phyloP scores from a whole-genome alignment of 805 yeast species.

The Ogataea siamensis region DNA sequence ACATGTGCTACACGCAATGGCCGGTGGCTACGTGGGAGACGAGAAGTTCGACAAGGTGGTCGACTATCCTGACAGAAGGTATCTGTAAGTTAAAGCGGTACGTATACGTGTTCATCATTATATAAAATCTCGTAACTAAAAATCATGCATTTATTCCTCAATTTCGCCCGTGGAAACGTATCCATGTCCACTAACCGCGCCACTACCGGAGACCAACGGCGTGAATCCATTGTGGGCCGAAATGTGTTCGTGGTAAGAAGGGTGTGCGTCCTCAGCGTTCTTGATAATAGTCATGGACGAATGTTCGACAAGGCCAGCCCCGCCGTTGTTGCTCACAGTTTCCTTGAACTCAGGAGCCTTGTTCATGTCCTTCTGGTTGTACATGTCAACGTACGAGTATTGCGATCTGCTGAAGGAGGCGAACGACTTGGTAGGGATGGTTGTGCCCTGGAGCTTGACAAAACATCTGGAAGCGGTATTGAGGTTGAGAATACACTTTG shows the following conservation, averaged over 20 bases:
- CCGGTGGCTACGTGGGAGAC: conserved; percentile 62
- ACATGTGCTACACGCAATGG: conserved; percentile 63
- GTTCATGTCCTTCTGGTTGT: conserved; percentile 25
- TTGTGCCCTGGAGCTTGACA: conserved; percentile 15
- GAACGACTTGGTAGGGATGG: conserved; percentile 22
- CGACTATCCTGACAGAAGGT: conserved; percentile 9
- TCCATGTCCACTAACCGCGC: conserved; percentile 28
- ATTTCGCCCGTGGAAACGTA: conserved; percentile 19
- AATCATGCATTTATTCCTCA: conserved; percentile 4
- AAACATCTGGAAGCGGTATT: conserved; percentile 32
- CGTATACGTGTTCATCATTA: background rate
- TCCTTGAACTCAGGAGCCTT: conserved; percentile 14
- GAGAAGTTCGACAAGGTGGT: conserved; percentile 63
- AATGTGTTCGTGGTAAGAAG: conserved; percentile 5
- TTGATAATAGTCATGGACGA: conserved; percentile 31
- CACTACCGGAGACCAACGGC: conserved; percentile 32
- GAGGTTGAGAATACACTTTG: conserved; percentile 28
- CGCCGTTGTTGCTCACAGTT: conserved; percentile 32
- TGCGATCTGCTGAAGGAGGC: conserved; percentile 26
- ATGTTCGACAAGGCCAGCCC: conserved; percentile 28
- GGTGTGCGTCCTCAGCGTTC: conserved; percentile 21
- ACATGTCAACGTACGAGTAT: conserved; percentile 25
- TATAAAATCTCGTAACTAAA: background rate
- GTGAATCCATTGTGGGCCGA: conserved; percentile 26
- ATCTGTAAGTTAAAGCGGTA: background rate